phyloP scores from a whole-genome alignment of 1,284 basidiomycete species.

The Irpex sp. region DNA sequence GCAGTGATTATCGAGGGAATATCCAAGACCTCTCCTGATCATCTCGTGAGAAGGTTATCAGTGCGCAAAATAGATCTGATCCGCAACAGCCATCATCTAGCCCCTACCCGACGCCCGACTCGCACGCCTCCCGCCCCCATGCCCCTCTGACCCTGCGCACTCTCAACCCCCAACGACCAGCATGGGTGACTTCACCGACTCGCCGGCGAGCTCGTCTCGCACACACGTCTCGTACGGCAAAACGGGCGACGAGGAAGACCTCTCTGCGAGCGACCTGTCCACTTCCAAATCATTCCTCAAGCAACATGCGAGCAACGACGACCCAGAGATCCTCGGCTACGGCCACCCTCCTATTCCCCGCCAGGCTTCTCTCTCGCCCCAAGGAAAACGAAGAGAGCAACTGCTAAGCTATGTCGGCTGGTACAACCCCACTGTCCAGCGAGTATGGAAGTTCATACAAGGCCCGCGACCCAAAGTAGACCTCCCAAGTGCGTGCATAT shows the following conservation, averaged over 20 bases:
- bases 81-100: background rate
- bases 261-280: background rate
- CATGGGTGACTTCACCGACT: background rate
- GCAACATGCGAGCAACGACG: background rate
- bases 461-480: constrained; percentile 59
- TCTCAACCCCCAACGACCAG: too few relatives aligned
- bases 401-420: constrained; percentile 15
- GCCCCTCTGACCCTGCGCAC: too few relatives aligned
- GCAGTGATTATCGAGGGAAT: too few relatives aligned
- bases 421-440: constrained; percentile 19
- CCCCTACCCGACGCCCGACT: background rate
- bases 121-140: too few relatives aligned
- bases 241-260: background rate
- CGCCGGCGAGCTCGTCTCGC: background rate
- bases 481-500: constrained; percentile 41
- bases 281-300: background rate
- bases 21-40: too few relatives aligned
- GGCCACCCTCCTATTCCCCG: background rate
- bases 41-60: too few relatives aligned
- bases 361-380: background rate
- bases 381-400: constrained; percentile 13
- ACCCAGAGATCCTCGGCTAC: background rate
- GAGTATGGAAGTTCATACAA: constrained; percentile 37
- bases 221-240: background rate
- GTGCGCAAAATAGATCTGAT: background rate